Evolutionary conservation across 2,329 filamentous ascomycete genomes (phyloP).

Genomic region (Apiospora saccharicola): DNA sequence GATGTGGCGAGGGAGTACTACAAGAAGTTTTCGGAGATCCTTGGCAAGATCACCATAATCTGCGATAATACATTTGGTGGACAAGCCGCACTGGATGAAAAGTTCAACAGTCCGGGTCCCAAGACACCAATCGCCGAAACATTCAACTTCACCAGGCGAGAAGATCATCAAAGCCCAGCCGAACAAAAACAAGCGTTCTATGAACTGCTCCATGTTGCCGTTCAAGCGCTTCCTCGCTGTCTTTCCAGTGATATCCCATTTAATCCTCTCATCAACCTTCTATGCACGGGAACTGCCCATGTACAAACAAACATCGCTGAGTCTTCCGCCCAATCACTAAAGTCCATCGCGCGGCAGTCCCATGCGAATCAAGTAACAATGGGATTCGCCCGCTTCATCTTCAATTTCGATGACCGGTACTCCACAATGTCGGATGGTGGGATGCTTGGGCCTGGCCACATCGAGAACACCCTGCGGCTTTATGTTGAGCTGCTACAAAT

Average conservation of each 20-base stretch:
- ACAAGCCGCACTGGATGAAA: conserved; percentile 93
- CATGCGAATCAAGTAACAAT: conserved; percentile 96
- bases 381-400: conserved; percentile 96
- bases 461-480: conserved; percentile 89
- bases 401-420: conserved; percentile 97
- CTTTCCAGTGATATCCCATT: conserved; percentile 90
- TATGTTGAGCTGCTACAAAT: conserved; percentile 95
- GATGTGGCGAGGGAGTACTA: conserved; percentile 87
- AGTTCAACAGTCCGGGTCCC: conserved; percentile 84
- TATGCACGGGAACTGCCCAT: conserved; percentile 96
- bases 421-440: conserved; percentile 98
- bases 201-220: conserved; percentile 91
- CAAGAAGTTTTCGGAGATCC: conserved; percentile 88
- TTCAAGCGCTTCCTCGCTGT: conserved; percentile 94
- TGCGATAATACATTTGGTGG: conserved; percentile 98
- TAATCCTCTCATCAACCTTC: conserved; percentile 89
- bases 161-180: conserved; percentile 74
- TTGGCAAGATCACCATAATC: conserved; percentile 94
- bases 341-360: conserved; percentile 91
- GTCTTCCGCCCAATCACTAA: conserved; percentile 91
- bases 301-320: conserved; percentile 90
- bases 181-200: conserved; percentile 96
- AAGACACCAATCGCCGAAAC: conserved; percentile 96
- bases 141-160: conserved; percentile 86
- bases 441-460: conserved; percentile 92